A percentile compares a stretch with the other conserved stretches of the same genome.
phyloP scores from a whole-genome alignment of 768 basidiomycete genomes.

The Coprinopsis marcescibilis region DNA sequence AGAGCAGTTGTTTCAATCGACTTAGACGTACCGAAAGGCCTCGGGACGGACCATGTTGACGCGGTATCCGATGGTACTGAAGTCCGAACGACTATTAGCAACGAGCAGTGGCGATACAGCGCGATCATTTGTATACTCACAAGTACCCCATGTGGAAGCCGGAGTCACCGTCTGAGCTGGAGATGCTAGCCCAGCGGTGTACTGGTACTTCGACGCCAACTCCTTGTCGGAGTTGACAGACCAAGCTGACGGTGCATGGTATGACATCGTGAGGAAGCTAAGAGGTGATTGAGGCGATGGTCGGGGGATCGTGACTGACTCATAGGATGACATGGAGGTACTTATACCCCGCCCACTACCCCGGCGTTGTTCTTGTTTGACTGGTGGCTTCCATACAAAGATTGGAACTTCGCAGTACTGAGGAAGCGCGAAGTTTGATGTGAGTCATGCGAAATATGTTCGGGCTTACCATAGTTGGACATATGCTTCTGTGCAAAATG shows the following conservation, averaged over 20 bases:
- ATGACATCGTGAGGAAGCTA: neutral
- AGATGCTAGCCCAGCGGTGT: no score
- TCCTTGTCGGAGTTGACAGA: conserved; percentile 1
- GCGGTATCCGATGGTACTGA: neutral
- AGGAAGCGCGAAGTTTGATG: neutral
- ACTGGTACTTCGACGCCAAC: neutral
- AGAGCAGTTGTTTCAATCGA: neutral
- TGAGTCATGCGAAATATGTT: no score
- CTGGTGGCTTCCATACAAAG: neutral
- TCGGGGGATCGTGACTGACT: conserved; percentile 7
- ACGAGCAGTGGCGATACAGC: neutral
- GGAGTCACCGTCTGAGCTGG: neutral
- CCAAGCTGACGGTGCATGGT: neutral
- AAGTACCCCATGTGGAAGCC: conserved; percentile 9
- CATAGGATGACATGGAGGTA: neutral
- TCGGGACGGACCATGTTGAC: neutral
- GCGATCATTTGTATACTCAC: neutral
- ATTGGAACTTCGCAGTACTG: neutral
- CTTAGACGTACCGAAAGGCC: neutral
- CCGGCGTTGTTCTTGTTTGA: conserved; percentile 4
- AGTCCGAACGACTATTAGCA: no score
- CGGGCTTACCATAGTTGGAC: no score
- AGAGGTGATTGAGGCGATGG: neutral
- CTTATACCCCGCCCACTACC: conserved; percentile 7
- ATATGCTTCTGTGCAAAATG: no score